These are phyloP conservation scores for Hymenoscyphus fructigenus DNA, from an alignment of 2,329 filamentous ascomycete genomes.

Conservation along the genomic window DNA sequence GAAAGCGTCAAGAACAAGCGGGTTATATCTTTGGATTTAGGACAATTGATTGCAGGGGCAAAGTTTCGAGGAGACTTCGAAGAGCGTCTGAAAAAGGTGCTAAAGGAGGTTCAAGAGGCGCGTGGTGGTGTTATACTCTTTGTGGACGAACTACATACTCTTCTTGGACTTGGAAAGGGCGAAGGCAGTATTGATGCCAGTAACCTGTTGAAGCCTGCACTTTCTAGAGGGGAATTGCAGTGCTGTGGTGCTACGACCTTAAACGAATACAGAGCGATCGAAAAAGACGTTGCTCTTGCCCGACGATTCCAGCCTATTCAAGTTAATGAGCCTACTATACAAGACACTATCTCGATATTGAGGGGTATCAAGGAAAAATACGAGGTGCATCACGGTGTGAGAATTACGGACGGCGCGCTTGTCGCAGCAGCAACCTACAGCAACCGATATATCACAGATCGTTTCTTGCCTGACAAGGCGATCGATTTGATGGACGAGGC, in stretches of 20 bases:
- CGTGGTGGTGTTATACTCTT: constrained; percentile 91
- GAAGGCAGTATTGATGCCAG: constrained; percentile 97
- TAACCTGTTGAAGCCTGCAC: constrained; percentile 87
- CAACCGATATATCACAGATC: constrained; percentile 94
- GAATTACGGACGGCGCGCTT: constrained; percentile 88
- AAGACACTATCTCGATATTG: constrained; percentile 92
- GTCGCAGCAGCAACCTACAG: constrained; percentile 90
- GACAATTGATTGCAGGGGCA: constrained; percentile 89
- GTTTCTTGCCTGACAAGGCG: constrained; percentile 94
- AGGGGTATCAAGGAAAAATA: constrained; percentile 97
- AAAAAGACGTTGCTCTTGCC: constrained; percentile 92
- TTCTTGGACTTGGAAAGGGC: constrained; percentile 89
- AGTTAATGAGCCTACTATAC: constrained; percentile 87
- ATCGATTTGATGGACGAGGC: constrained; percentile 97
- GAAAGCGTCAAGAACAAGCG: constrained; percentile 95
- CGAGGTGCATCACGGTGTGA: constrained; percentile 93
- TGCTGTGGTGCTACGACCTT: constrained; percentile 94
- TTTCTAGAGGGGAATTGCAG: constrained; percentile 91
- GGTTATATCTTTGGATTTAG: constrained; percentile 84
- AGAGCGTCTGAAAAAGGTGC: constrained; percentile 83
- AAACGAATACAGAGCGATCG: constrained; percentile 87
- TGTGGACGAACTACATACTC: constrained; percentile 88
- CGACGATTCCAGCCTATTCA: constrained; percentile 91
- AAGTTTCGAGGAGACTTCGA: constrained; percentile 97
- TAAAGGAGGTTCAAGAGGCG: constrained; percentile 84